A percentile compares a stretch with the other conserved stretches of the same genome.
phyloP scores from a whole-genome alignment of 306 rosid genomes.

The Nissolia schottii region DNA sequence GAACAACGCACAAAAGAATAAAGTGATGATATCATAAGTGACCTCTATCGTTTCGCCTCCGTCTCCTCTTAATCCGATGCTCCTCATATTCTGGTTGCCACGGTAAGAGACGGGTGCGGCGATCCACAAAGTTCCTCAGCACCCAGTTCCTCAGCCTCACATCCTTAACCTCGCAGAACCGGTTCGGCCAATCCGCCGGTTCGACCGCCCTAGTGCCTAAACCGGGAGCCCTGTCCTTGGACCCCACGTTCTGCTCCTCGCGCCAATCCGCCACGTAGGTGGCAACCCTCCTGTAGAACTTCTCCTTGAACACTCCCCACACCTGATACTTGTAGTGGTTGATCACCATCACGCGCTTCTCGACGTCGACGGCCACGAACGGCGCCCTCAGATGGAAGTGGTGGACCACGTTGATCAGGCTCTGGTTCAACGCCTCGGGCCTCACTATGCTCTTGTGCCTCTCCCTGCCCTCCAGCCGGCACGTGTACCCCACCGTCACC shows the following conservation, averaged over 20 bases:
- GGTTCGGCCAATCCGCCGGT: slow-evolving; percentile 59
- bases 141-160: slow-evolving; percentile 43
- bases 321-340: slow-evolving; percentile 91
- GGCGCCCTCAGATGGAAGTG: slow-evolving; percentile 60
- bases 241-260: slow-evolving; percentile 51
- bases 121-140: slow-evolving; percentile 24
- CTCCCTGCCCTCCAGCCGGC: slow-evolving; percentile 44
- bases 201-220: slow-evolving; percentile 64
- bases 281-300: slow-evolving; percentile 73
- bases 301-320: slow-evolving; percentile 77
- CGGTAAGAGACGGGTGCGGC: slow-evolving; percentile 37
- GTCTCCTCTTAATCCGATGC: not conserved
- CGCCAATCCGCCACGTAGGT: slow-evolving; percentile 78
- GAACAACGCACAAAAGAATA: not conserved
- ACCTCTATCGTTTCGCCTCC: not conserved
- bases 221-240: slow-evolving; percentile 79
- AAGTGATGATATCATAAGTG: not conserved
- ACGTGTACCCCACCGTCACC: slow-evolving; percentile 67
- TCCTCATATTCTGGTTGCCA: slow-evolving; percentile 46
- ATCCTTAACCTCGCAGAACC: slow-evolving; percentile 70
- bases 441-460: slow-evolving; percentile 84
- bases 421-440: slow-evolving; percentile 57
- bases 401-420: slow-evolving; percentile 77
- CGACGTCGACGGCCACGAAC: slow-evolving; percentile 36
- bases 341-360: slow-evolving; percentile 42